These are phyloP conservation scores for Byssothecium circinans DNA, from an alignment of 2,329 filamentous ascomycete genomes.

Conservation along the genomic window DNA sequence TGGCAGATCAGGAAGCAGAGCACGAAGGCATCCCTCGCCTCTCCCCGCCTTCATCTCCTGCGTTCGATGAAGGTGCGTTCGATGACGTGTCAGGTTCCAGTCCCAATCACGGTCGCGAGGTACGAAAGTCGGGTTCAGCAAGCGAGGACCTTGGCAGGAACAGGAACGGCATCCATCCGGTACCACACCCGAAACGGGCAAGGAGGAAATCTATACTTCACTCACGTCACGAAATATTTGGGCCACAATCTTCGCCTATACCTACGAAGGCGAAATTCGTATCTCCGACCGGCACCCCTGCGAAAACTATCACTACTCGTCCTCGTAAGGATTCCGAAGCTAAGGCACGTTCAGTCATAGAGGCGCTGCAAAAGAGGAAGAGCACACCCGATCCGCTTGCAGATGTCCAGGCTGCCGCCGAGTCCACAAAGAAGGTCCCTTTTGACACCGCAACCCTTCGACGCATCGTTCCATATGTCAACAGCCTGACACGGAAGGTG, in stretches of 20 bases:
- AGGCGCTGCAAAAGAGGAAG: constrained; percentile 58
- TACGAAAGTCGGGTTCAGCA: constrained; percentile 35
- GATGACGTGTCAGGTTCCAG: constrained; percentile 53
- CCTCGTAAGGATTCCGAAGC: constrained; percentile 59
- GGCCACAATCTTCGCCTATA: constrained; percentile 35
- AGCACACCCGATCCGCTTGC: constrained; percentile 32
- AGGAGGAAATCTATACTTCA: constrained; percentile 41
- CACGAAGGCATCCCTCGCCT: constrained; percentile 57
- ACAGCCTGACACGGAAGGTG: constrained; percentile 51
- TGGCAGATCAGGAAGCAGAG: constrained; percentile 70
- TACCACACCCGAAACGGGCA: constrained; percentile 22
- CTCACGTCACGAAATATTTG: constrained; percentile 41
- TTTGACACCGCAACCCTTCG: constrained; percentile 67
- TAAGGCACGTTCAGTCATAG: constrained; percentile 64
- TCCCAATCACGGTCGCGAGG: constrained; percentile 31
- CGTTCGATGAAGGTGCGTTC: constrained; percentile 61
- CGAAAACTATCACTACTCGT: constrained; percentile 40
- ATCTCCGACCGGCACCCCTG: constrained; percentile 28
- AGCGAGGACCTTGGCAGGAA: constrained; percentile 29
- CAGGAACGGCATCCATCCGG: constrained; percentile 5
- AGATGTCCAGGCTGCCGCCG: constrained; percentile 27
- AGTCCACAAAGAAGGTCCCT: constrained; percentile 58
- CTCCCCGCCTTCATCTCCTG: constrained; percentile 59
- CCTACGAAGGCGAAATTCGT: constrained; percentile 29
- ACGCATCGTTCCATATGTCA: constrained; percentile 61